Evolutionary conservation across 306 rosid genomes (phyloP).

Genomic region (Lathyrus oleraceus): DNA sequence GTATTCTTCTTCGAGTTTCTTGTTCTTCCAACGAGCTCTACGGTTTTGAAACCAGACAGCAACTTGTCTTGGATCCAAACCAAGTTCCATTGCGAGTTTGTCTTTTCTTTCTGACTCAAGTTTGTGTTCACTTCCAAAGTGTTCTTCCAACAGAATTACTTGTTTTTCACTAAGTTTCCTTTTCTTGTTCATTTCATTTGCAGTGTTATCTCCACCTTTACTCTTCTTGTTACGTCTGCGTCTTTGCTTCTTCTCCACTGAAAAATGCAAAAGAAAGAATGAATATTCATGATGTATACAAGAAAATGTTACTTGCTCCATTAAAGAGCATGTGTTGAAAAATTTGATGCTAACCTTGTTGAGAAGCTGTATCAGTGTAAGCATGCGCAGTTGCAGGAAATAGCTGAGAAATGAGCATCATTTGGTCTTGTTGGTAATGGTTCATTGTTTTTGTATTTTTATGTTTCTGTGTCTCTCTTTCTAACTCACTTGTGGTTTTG

Average conservation of each 20-base stretch:
- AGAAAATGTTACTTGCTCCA: background rate
- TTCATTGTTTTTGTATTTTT: background rate
- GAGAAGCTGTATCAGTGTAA: background rate
- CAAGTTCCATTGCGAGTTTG: constrained; percentile 72
- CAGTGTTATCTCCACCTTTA: constrained; percentile 52
- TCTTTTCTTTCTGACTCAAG: constrained; percentile 83
- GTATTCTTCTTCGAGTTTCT: constrained; percentile 82
- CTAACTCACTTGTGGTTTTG: background rate
- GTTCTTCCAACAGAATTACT: constrained; percentile 60
- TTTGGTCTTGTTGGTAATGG: background rate
- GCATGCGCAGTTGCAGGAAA: background rate
- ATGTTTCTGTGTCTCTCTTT: background rate
- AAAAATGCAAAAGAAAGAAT: background rate
- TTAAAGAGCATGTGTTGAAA: background rate
- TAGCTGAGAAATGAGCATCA: background rate
- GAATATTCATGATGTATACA: background rate
- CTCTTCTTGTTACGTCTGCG: constrained; percentile 66
- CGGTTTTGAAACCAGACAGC: constrained; percentile 98
- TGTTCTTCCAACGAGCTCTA: constrained; percentile 96
- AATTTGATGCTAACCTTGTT: background rate
- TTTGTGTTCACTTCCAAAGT: constrained; percentile 77
- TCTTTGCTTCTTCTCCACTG: constrained; percentile 58
- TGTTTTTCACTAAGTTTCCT: constrained; percentile 78
- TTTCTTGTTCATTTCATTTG: constrained; percentile 50
- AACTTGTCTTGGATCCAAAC: constrained; percentile 89